Base-by-base conservation (phyloP, 352 stramenopile genomes). In the Phytophthora pinifolia region DNA sequence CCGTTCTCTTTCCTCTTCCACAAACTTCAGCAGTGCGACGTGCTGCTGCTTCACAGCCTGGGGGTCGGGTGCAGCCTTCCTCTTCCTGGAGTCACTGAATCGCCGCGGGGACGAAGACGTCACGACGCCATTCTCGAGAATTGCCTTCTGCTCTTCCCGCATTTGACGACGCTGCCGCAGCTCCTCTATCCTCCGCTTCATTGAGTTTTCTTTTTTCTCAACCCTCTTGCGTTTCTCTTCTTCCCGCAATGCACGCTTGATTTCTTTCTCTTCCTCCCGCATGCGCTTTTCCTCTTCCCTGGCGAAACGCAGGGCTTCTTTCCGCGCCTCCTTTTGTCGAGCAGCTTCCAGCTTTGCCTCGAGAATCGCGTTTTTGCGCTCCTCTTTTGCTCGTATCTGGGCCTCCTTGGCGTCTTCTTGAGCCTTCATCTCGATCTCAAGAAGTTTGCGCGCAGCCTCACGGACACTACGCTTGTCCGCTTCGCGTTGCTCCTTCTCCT, bases 391-490 rank as follows among this genome's bases (percentile, higher is more conserved):
- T 45, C 72, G 70, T 17, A 71, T 68, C 41, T 87, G 76, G 9
- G 71, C 79, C 50, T 88, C 78, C 50, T 89, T 91, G 3, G 76
- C 78, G 51, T 88, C 76, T 66, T 89, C 78, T 63, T 90, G 77
- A 9, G 67, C 78, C 44, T 89, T 89, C 61, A 90, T 74, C 57
- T 92, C 80, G 35, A 88, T 88, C 39, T 92, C 78, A 12, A 92
- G 42, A 0, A 89, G 60, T 51, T 85, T 86, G 3, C 79, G 74
- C 5, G 82, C 79, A 25, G 76, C 76, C 50, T 92, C 76, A 18
- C 82, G 76, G 5, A 91, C 81, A 6, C 76, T 87, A 30, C 71
- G 68, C 47, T 83, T 88, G 58, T 89, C 81, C 25, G 77, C 80
- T 56, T 88, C 78, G 2, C 72, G 78, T 22, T 70, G 60, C 18